Evolutionary conservation across 2,329 filamentous ascomycete species (phyloP).

Genomic region (Beauveria bassiana): DNA sequence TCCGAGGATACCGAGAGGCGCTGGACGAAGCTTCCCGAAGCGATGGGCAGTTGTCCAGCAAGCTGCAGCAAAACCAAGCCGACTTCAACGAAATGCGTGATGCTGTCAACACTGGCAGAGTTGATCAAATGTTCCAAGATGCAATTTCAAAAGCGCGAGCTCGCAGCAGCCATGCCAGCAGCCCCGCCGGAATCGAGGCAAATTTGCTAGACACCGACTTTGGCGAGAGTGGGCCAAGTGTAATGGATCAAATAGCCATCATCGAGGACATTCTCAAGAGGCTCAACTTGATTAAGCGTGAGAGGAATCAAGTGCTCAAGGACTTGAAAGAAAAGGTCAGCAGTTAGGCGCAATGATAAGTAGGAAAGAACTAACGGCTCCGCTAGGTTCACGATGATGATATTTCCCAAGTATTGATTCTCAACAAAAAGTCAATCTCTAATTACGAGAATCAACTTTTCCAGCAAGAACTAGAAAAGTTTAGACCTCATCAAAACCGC

Average conservation of each 20-base stretch:
- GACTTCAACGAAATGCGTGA: conserved; percentile 95
- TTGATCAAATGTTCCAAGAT: conserved; percentile 80
- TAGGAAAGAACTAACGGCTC: neutral
- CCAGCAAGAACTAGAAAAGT: conserved; percentile 95
- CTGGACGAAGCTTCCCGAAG: conserved; percentile 83
- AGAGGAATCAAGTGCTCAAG: conserved; percentile 85
- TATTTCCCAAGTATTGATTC: conserved; percentile 91
- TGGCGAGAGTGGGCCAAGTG: conserved; percentile 68
- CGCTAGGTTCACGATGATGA: conserved; percentile 85
- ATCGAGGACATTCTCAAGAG: conserved; percentile 90
- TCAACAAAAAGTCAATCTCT: conserved; percentile 94
- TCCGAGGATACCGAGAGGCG: conserved; percentile 80
- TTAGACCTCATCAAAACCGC: conserved; percentile 83
- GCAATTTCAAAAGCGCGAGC: conserved; percentile 73
- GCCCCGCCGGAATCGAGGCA: conserved; percentile 56
- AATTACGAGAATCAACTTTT: conserved; percentile 91
- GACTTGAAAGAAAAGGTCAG: conserved; percentile 94
- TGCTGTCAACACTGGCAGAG: conserved; percentile 78
- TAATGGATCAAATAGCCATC: conserved; percentile 79
- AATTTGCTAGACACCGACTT: conserved; percentile 91
- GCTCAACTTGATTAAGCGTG: conserved; percentile 83
- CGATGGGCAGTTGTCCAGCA: conserved; percentile 74
- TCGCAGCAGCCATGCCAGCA: conserved; percentile 53
- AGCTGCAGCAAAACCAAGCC: conserved; percentile 74
- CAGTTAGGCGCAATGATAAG: neutral